Conservation (phyloP, 176 grass and related monocot genomes). For the Oryza meridionalis region DNA sequence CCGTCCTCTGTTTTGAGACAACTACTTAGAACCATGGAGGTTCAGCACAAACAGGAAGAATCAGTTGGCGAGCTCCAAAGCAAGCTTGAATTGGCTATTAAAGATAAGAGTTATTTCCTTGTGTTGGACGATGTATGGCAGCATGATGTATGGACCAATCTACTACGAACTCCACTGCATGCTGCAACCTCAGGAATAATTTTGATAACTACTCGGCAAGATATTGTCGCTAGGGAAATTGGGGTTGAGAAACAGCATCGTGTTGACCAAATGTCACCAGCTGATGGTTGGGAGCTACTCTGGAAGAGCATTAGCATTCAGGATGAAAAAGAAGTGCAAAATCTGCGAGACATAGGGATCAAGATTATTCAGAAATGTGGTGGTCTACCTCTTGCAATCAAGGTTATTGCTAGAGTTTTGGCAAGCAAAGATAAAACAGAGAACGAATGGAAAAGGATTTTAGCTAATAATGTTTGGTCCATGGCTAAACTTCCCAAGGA, state of each 20-base stretch:
- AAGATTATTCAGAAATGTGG: background rate
- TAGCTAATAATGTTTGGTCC: slow-evolving; percentile 32
- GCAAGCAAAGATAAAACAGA: background rate
- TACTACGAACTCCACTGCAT: background rate
- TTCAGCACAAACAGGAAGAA: background rate
- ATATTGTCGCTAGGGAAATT: background rate
- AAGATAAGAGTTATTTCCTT: slow-evolving; percentile 6
- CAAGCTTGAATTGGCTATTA: background rate
- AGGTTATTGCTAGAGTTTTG: slow-evolving; percentile 8
- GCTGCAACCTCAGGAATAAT: background rate
- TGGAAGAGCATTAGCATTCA: slow-evolving; percentile 23
- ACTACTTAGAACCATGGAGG: background rate
- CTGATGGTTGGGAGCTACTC: slow-evolving; percentile 32
- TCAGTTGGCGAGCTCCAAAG: background rate
- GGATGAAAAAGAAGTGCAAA: background rate
- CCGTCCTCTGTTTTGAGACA: slow-evolving; percentile 11
- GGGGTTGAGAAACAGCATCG: slow-evolving; percentile 5
- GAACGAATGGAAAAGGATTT: slow-evolving; percentile 36
- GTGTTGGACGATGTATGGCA: slow-evolving; percentile 20
- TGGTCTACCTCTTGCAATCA: slow-evolving; percentile 56
- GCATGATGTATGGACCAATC: slow-evolving; percentile 28
- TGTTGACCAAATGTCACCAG: slow-evolving; percentile 28
- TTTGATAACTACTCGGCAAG: slow-evolving; percentile 39
- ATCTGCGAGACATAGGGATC: slow-evolving; percentile 7
- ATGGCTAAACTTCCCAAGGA: background rate